phyloP scores from a whole-genome alignment of 768 basidiomycete species.

The Pisolithus sp. region DNA sequence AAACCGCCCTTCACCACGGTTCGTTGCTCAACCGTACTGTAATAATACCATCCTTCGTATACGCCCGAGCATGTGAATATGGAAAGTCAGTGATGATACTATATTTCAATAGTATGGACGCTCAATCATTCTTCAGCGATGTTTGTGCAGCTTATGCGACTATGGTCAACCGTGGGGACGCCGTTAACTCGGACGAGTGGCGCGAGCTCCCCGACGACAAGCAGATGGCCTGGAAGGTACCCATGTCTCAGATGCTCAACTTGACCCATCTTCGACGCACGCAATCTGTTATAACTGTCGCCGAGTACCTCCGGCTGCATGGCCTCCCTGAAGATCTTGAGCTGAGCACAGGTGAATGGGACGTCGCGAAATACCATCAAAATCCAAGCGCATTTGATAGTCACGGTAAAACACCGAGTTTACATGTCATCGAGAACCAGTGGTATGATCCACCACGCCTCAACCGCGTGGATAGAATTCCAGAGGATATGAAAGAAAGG shows the following conservation, averaged over 20 bases:
- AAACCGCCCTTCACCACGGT: constrained; percentile 39
- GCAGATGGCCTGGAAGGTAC: constrained; percentile 32
- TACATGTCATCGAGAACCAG: constrained; percentile 32
- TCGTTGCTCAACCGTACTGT: constrained; percentile 37
- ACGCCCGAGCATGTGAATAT: constrained; percentile 39
- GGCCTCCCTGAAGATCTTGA: constrained; percentile 29
- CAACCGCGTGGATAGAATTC: constrained; percentile 33
- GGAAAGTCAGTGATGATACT: constrained; percentile 11
- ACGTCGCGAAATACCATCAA: constrained; percentile 27
- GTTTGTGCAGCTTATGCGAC: constrained; percentile 36
- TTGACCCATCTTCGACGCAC: constrained; percentile 32
- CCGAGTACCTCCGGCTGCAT: constrained; percentile 40
- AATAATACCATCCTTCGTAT: constrained; percentile 39
- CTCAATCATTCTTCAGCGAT: constrained; percentile 13
- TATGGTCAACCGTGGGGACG: constrained; percentile 42
- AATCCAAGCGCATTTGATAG: constrained; percentile 23
- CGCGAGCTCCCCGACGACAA: constrained; percentile 30
- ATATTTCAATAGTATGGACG: background rate
- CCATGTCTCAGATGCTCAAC: constrained; percentile 36
- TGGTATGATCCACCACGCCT: constrained; percentile 34
- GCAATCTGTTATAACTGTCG: constrained; percentile 35
- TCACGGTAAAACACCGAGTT: constrained; percentile 15
- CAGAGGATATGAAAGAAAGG: constrained; percentile 26
- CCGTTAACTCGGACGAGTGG: constrained; percentile 38
- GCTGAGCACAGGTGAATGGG: constrained; percentile 34